These are phyloP conservation scores for Phytophthora litchii DNA, from an alignment of 352 stramenopile species.

Conservation along the genomic window DNA sequence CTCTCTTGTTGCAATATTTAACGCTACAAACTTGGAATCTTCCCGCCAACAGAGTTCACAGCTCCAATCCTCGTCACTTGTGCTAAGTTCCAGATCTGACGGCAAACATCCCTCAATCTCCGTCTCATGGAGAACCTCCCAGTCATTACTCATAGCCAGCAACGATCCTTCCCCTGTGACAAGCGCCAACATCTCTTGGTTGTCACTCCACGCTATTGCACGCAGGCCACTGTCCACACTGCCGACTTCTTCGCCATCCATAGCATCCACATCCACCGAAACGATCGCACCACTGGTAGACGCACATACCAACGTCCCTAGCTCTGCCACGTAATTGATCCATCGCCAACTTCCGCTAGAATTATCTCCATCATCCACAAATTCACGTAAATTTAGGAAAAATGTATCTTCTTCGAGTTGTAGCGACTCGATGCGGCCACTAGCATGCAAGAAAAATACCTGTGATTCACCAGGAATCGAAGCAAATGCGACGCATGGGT, in stretches of 20 bases:
- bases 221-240: slow-evolving; percentile 65
- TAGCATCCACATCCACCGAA: slow-evolving; percentile 54
- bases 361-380: slow-evolving; percentile 27
- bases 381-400: slow-evolving; percentile 30
- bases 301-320: slow-evolving; percentile 64
- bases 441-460: slow-evolving; percentile 40
- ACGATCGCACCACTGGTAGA: slow-evolving; percentile 53
- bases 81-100: slow-evolving; percentile 19
- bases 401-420: slow-evolving; percentile 34
- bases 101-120: slow-evolving; percentile 46
- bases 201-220: slow-evolving; percentile 67
- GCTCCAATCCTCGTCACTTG: neutral
- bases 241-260: slow-evolving; percentile 68
- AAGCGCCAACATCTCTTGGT: slow-evolving; percentile 73
- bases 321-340: slow-evolving; percentile 67
- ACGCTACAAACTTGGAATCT: slow-evolving; percentile 66
- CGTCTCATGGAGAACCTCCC: slow-evolving; percentile 78
- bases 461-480: slow-evolving; percentile 43
- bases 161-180: slow-evolving; percentile 62
- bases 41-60: slow-evolving; percentile 70
- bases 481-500: slow-evolving; percentile 33
- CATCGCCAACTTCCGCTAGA: slow-evolving; percentile 47
- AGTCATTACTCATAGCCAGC: slow-evolving; percentile 80
- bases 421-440: slow-evolving; percentile 40
- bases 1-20: slow-evolving; percentile 52